These are phyloP conservation scores for Nicotiana undulata DNA, from an alignment of 257 asterid species.

Conservation along the genomic window DNA sequence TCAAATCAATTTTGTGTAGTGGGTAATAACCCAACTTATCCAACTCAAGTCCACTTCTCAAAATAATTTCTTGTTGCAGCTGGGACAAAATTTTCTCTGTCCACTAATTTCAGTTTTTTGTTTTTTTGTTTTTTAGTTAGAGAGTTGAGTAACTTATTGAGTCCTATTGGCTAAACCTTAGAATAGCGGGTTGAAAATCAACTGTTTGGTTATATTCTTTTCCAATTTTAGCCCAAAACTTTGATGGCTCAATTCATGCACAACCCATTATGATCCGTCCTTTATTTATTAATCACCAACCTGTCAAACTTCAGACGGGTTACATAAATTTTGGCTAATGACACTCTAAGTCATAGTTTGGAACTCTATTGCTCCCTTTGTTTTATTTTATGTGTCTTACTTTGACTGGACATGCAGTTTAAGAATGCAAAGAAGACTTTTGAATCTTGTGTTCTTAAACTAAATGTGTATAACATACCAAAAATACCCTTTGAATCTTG, in stretches of 20 bases:
- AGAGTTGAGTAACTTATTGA: background rate
- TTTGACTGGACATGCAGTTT: no score
- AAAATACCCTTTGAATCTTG: no score
- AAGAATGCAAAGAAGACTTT: no score
- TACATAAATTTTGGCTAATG: background rate
- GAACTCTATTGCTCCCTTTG: background rate
- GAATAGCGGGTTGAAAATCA: background rate
- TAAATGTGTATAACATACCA: no score
- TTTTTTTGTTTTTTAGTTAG: background rate
- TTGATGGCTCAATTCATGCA: background rate
- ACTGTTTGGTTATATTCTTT: background rate
- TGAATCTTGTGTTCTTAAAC: no score
- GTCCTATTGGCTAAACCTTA: background rate
- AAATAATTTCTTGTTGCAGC: constrained; percentile 1
- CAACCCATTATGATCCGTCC: background rate
- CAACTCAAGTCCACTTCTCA: background rate
- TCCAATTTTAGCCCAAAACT: background rate
- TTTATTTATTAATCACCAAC: background rate
- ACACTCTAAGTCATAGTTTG: background rate
- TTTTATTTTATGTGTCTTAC: no score
- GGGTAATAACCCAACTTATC: background rate
- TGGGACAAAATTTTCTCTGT: background rate
- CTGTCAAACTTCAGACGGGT: background rate
- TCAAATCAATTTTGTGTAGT: background rate
- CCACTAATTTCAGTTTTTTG: background rate